These are phyloP conservation scores for Lichina pygmaea DNA, from an alignment of 495 filamentous ascomycete species.

Conservation along the genomic window DNA sequence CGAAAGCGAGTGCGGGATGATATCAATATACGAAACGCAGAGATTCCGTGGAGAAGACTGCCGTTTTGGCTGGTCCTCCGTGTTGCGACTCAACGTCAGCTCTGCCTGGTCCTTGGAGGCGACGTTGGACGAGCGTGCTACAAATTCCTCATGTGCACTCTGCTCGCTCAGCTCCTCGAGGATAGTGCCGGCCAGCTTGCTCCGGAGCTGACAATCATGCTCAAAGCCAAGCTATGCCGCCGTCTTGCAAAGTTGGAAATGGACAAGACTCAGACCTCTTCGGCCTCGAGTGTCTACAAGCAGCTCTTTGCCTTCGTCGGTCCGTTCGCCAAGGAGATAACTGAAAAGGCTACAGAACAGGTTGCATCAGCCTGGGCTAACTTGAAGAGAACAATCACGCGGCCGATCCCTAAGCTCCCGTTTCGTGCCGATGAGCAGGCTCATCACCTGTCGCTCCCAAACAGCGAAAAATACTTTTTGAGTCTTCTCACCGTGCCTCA, in stretches of 20 bases:
- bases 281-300: conserved; percentile 2
- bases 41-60: conserved; percentile 25
- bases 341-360: conserved; percentile 8
- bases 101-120: conserved; percentile 17
- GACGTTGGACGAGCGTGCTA: conserved; percentile 23
- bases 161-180: conserved; percentile 18
- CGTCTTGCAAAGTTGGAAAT: conserved; percentile 31
- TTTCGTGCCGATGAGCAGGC: conserved; percentile 8
- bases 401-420: conserved; percentile 16
- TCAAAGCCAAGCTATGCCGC: conserved; percentile 28
- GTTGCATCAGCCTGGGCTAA: conserved; percentile 10
- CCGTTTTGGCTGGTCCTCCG: conserved; percentile 32
- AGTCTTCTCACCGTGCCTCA: conserved; percentile 4
- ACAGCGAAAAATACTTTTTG: conserved; percentile 17
- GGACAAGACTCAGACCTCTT: conserved; percentile 7
- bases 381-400: conserved; percentile 9
- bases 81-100: conserved; percentile 21
- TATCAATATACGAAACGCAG: conserved; percentile 8
- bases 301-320: conserved; percentile 5
- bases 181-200: conserved; percentile 9
- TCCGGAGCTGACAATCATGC: conserved; percentile 11
- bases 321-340: conserved; percentile 8
- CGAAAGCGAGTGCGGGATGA: conserved; percentile 32
- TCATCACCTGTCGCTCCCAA: conserved; percentile 15
- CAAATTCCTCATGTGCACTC: conserved; percentile 24